These are phyloP conservation scores for Apium graveolens DNA, from an alignment of 129 eudicot genomes.

Conservation along the genomic window DNA sequence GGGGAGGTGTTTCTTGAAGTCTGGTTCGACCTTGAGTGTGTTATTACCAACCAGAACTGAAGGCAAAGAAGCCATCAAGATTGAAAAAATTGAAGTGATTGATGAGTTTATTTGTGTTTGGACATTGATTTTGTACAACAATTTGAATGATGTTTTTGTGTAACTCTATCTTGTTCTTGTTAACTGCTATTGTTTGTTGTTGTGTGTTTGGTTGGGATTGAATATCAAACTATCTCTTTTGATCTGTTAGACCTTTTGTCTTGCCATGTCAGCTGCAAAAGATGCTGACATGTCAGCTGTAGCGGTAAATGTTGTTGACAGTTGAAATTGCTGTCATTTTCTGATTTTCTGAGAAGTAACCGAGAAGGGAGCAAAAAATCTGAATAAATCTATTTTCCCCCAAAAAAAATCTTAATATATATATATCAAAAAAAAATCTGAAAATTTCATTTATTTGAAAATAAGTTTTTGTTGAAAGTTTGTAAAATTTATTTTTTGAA, in stretches of 20 bases:
- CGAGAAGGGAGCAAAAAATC: too few species aligned
- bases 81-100: not conserved
- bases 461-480: too few species aligned
- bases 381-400: too few species aligned
- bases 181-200: not conserved
- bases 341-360: too few species aligned
- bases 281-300: not conserved
- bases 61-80: conserved; percentile 72
- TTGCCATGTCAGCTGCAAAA: not conserved
- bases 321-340: too few species aligned
- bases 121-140: not conserved
- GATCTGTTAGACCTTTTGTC: not conserved
- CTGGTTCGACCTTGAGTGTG: conserved; percentile 64
- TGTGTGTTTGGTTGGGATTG: conserved; percentile 33
- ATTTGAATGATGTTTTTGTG: not conserved
- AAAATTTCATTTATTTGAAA: too few species aligned
- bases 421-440: too few species aligned
- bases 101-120: not conserved
- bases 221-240: conserved; percentile 1
- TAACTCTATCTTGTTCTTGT: conserved; percentile 29
- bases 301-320: not conserved
- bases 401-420: too few species aligned
- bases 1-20: conserved; percentile 39
- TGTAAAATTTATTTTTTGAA: too few species aligned
- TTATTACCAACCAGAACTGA: conserved; percentile 37